These are phyloP conservation scores for Spiromastix sp. DNA, from an alignment of 2,329 filamentous ascomycete species.

Conservation along the genomic window DNA sequence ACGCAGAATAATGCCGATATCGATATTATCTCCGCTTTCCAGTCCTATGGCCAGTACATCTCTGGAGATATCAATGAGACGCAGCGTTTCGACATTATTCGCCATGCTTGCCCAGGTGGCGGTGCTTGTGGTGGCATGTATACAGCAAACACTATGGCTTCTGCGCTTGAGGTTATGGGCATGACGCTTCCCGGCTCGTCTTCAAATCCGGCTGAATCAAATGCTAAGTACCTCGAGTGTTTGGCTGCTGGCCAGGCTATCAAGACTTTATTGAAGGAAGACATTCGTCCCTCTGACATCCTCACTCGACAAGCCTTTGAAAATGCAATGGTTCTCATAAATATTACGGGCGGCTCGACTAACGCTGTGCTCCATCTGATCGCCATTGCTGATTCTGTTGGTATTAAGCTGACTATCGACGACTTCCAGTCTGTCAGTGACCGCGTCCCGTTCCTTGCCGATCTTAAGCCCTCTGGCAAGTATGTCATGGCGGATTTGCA, in stretches of 20 bases:
- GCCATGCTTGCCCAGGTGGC: slow-evolving; percentile 75
- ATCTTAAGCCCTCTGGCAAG: slow-evolving; percentile 67
- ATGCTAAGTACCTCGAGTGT: slow-evolving; percentile 64
- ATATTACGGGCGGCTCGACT: slow-evolving; percentile 73
- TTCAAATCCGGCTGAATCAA: slow-evolving; percentile 65
- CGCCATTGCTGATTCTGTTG: slow-evolving; percentile 71
- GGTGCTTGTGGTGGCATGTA: slow-evolving; percentile 85
- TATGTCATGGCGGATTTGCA: slow-evolving; percentile 51
- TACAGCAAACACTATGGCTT: slow-evolving; percentile 68
- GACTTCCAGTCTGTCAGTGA: slow-evolving; percentile 79
- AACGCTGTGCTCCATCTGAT: slow-evolving; percentile 80
- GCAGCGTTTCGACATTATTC: slow-evolving; percentile 87
- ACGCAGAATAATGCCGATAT: slow-evolving; percentile 64
- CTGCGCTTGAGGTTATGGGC: slow-evolving; percentile 60
- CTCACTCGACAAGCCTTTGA: slow-evolving; percentile 72
- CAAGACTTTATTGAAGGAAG: slow-evolving; percentile 62
- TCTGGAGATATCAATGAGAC: slow-evolving; percentile 84
- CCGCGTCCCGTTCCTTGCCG: slow-evolving; percentile 67
- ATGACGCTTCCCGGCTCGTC: slow-evolving; percentile 77
- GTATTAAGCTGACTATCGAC: slow-evolving; percentile 71
- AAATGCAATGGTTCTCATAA: slow-evolving; percentile 75
- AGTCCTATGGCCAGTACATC: slow-evolving; percentile 93
- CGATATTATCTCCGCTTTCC: slow-evolving; percentile 95
- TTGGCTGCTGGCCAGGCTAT: slow-evolving; percentile 61
- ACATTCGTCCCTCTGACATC: slow-evolving; percentile 68